These are phyloP conservation scores for Iodosphaeria phyllophila DNA, from an alignment of 2,329 filamentous ascomycete species.

Conservation along the genomic window DNA sequence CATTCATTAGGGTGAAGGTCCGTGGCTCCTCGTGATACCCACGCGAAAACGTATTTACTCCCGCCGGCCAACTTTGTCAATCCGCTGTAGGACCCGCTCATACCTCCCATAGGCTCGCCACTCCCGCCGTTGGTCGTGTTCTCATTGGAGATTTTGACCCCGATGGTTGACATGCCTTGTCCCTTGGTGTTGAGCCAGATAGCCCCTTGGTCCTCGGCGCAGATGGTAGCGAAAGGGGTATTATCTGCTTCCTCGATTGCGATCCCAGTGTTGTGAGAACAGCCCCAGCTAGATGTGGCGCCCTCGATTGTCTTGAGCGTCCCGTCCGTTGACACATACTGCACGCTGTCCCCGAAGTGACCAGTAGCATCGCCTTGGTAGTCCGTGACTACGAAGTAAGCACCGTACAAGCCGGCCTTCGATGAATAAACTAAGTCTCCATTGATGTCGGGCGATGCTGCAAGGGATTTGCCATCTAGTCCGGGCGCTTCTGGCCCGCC, in stretches of 20 bases:
- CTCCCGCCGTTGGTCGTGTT: constrained; percentile 38
- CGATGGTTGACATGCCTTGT: constrained; percentile 36
- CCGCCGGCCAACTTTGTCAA: constrained; percentile 32
- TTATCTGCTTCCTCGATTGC: constrained; percentile 40
- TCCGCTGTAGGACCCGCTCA: constrained; percentile 40
- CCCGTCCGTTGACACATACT: constrained; percentile 27
- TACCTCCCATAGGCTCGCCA: constrained; percentile 42
- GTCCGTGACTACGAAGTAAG: constrained; percentile 41
- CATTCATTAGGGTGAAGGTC: constrained; percentile 34
- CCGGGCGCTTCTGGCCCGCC: constrained; percentile 39
- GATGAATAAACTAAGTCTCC: constrained; percentile 43
- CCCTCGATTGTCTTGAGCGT: constrained; percentile 29
- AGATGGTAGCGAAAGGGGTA: constrained; percentile 37
- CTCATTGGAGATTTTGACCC: constrained; percentile 43
- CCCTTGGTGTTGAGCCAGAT: constrained; percentile 45
- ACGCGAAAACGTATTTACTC: constrained; percentile 38
- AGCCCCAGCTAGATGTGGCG: constrained; percentile 37
- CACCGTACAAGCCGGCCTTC: constrained; percentile 34
- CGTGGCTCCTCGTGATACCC: constrained; percentile 40
- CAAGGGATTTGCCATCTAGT: constrained; percentile 24
- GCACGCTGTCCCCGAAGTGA: constrained; percentile 35
- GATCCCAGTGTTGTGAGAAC: constrained; percentile 46
- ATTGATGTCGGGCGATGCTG: constrained; percentile 38
- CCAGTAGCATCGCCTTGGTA: constrained; percentile 34
- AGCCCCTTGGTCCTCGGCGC: constrained; percentile 41